Base-by-base conservation (phyloP, 768 basidiomycete genomes). In the Macrolepiota fuliginosa region DNA sequence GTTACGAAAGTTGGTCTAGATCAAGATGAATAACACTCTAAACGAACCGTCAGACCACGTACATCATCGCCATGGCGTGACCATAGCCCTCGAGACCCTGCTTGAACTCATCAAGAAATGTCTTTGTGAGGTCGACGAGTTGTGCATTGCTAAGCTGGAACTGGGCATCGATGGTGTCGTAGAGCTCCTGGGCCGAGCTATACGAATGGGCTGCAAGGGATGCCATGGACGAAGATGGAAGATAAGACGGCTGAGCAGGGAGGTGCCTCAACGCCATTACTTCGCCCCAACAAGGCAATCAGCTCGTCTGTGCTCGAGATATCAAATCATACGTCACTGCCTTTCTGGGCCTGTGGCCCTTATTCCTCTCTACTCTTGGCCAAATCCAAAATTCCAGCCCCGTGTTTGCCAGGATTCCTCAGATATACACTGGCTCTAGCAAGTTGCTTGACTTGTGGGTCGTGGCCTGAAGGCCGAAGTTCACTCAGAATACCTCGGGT, bases 21-120 rank as follows among this genome's bases (percentile, higher is more conserved):
- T 45, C 1, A 47, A 17, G 11, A 62, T 70, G 32, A 70, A 60
- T 57, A 60, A 61, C 54, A 54, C 27, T 11, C 27, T 61, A 40
- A 25, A 39, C 13, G 36, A 27, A 24, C 15, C 17, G 32, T 42
- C 6, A 45, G 49, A 17, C 35, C 42, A 22, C 85, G 60, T 66
- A 91, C 88, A 98, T 94, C 92, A 98, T 97, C 5, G 95, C 94
- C 88, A 96, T 91, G 42, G 90, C 79, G 49, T 89, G 84, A 37
- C 84, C 85, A 77, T 94, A 94, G 66, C 76, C 76, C 2, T 77
- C 73, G 17, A 99, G 76, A 13, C 97, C 97, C 7, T 83, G 69
- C 36, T 81, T 79, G 69, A 94, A 88, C 70, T 98, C 96, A 57
- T 83, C 78, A 36, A 95, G 79, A 74, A 98, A 98, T 29, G 88